Base-by-base conservation (phyloP, 192 early-diverging fungal species). In the Diversispora epigaea region DNA sequence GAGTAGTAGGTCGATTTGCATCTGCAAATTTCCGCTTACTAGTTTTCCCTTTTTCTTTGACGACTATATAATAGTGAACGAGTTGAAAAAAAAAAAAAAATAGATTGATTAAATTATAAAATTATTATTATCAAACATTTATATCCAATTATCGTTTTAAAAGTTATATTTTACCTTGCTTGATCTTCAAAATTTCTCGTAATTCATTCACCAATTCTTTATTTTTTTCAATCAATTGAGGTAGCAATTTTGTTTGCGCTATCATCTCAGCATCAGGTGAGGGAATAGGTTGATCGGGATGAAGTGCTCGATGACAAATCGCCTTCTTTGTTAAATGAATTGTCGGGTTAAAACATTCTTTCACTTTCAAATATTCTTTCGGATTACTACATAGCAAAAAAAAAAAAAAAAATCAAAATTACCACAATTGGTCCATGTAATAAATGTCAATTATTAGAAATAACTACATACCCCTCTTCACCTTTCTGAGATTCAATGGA, bases 261-360 rank as follows among this genome's bases (percentile, higher is more conserved):
- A 82, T 68, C 22, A 93, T 77, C 3, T 68, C 19, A 3, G 80
- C 72, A 40, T 89, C 80, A 6, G 86, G 50, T 1, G 83, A 85
- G 4, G 89, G 88, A 21, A 93, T 72, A 7, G 79, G 71, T 25
- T 78, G 80, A 6, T 76, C 76, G 12, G 84, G 86, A 70, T 90
- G 79, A 15, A 92, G 55, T 0, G 89, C 90, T n/a, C 90, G 82
- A 55, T 83, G 76, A 6, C 84, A 81, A 62, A 90, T 84, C 63
- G 86, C 79, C 67, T 89, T 83, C 57, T 82, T 87, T 0, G 90
- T 76, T 19, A 88, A 72, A 81, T 86, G 86, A 11, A 84, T 75
- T 6, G 76, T 73, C 8, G 92, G 92, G 65, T 93, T 93, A 72
- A 84, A 92, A 5, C 85, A 81, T 41, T 82, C 71, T 63, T 84